Evolutionary conservation across 495 filamentous ascomycete genomes (phyloP).

Genomic region (Penicillium pulvis): DNA sequence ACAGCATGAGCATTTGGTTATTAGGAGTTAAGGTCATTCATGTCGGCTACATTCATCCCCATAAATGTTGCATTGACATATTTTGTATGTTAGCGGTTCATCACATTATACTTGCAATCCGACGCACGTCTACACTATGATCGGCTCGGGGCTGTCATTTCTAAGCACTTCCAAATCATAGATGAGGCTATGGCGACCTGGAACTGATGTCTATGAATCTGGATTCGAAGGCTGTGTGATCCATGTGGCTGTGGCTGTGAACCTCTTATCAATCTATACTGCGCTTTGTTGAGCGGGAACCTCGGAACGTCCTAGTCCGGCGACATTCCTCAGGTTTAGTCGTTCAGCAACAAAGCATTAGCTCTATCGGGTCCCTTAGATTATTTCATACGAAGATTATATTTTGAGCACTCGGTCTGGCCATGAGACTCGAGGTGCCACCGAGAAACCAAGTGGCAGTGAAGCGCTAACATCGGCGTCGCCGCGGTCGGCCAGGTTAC

Average conservation of each 20-base stretch:
- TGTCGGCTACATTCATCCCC: background rate
- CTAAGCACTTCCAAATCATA: background rate
- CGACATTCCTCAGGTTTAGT: no score
- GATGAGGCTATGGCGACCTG: background rate
- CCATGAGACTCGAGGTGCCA: background rate
- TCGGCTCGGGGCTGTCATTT: background rate
- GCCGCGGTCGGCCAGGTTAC: constrained; percentile 4
- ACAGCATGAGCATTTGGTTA: constrained; percentile 4
- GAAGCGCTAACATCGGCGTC: constrained; percentile 2
- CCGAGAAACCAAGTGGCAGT: constrained; percentile 1
- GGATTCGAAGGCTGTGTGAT: background rate
- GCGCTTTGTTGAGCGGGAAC: background rate
- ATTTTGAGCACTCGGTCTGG: background rate
- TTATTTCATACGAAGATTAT: background rate
- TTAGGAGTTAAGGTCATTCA: background rate
- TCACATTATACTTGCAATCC: background rate
- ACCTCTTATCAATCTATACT: background rate
- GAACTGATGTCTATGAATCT: background rate
- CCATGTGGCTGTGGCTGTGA: background rate
- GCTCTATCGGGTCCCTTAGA: background rate
- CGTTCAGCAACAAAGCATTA: background rate
- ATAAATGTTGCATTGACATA: background rate
- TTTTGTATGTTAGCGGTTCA: background rate
- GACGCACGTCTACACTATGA: no score
- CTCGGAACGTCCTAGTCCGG: background rate